Conservation (phyloP, 768 basidiomycete genomes). For the Nidularia sp. region DNA sequence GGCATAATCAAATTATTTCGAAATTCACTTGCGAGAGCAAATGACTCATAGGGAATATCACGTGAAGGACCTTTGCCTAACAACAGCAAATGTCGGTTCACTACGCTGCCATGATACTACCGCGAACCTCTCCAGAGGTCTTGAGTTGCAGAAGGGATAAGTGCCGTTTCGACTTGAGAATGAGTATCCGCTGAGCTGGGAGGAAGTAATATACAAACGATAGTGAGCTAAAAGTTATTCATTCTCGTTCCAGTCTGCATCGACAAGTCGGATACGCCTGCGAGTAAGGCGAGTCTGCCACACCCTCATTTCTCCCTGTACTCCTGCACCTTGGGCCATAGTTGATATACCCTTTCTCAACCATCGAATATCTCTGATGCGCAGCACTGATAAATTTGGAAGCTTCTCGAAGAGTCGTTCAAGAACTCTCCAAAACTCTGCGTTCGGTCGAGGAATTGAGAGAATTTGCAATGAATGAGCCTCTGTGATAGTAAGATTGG, state of each 20-base stretch:
- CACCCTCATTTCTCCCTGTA: conserved; percentile 76
- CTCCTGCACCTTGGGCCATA: conserved; percentile 66
- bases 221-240: conserved; percentile 11
- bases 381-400: conserved; percentile 52
- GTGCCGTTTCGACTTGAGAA: too few species aligned
- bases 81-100: too few species aligned
- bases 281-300: conserved; percentile 64
- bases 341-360: conserved; percentile 60
- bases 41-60: too few species aligned
- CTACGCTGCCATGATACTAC: too few species aligned
- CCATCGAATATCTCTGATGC: conserved; percentile 71
- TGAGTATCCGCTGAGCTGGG: too few species aligned
- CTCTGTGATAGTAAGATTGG: conserved; percentile 32
- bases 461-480: conserved; percentile 54
- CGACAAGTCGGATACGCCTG: conserved; percentile 59
- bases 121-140: too few species aligned
- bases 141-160: too few species aligned
- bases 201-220: too few species aligned
- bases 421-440: conserved; percentile 52
- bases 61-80: too few species aligned
- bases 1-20: too few species aligned
- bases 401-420: conserved; percentile 52
- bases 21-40: too few species aligned
- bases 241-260: conserved; percentile 65
- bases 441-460: conserved; percentile 70